Evolutionary conservation across 805 yeast genomes (phyloP).

Genomic region (Saccharomycopsis oosterbeekiorum): DNA sequence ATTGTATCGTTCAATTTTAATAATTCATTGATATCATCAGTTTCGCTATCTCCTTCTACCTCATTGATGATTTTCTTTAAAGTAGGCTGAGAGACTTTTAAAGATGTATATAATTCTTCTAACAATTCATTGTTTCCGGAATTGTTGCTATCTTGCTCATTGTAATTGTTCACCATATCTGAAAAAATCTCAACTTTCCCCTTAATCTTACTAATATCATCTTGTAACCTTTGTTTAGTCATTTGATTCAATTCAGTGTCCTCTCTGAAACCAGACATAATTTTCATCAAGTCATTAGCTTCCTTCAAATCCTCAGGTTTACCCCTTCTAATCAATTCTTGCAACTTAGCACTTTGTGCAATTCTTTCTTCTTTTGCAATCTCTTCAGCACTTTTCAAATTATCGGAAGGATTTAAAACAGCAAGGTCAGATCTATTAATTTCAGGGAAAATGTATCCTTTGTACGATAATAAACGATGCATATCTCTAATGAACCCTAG

Average conservation of each 20-base stretch:
- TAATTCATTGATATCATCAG: conserved; percentile 50
- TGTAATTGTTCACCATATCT: conserved; percentile 50
- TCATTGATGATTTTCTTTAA: conserved; percentile 76
- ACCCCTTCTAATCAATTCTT: conserved; percentile 90
- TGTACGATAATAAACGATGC: conserved; percentile 82
- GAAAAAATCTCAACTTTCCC: conserved; percentile 80
- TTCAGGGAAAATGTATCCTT: conserved; percentile 92
- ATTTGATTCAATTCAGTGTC: conserved; percentile 55
- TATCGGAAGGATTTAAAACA: conserved; percentile 82
- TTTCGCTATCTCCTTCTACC: conserved; percentile 52
- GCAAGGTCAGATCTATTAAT: conserved; percentile 85
- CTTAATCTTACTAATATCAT: conserved; percentile 73
- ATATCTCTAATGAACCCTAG: conserved; percentile 87
- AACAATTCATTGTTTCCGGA: conserved; percentile 56
- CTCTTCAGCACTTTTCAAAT: conserved; percentile 79
- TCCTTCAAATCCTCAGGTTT: conserved; percentile 91
- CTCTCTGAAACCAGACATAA: conserved; percentile 95
- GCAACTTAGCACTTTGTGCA: conserved; percentile 90
- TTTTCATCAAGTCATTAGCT: conserved; percentile 93
- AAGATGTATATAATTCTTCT: conserved; percentile 63
- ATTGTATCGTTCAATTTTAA: conserved; percentile 67
- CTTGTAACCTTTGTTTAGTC: conserved; percentile 68
- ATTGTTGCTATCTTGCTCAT: conserved; percentile 27
- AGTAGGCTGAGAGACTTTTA: conserved; percentile 80
- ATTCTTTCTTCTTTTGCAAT: conserved; percentile 85